Evolutionary conservation across 1,284 basidiomycete genomes (phyloP), one percentile per base, ranked within the genome.

Genomic region (Ustilago trichophora): DNA sequence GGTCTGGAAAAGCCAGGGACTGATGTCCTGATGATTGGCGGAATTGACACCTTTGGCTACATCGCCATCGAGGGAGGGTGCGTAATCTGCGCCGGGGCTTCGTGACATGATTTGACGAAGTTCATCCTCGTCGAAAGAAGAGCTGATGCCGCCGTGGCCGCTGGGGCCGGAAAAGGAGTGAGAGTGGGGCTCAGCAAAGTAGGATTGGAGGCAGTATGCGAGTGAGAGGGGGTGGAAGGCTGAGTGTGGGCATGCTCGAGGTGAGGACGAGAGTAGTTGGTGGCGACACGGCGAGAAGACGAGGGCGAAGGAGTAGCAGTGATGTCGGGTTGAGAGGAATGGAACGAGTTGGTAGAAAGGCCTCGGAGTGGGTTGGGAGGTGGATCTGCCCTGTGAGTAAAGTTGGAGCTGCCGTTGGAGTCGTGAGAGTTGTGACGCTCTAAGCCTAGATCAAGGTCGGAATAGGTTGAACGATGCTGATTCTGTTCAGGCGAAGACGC

Each of bases 1-100:
- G 35, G 33, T 51, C 29, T 71, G 68, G 21, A 68, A 73, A 34
- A 73, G 63, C 57, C 68, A 73, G 13, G 72, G 72, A 19, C 64
- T 73, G 58, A 73, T 73, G 44, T 69, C 72, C 16, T 70, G 56
- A 16, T 70, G 55, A 19, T 67, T 65, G 36, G 52, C 53, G 18
- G 52, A 40, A 24, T 49, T 41, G 41, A 59, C 32, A 7, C 44
- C 51, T 16, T 64, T 55, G 11, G 46, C 56, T 3, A 59, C 56
- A 35, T 59, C 52, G 34, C 52, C 60, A 18, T 60, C 60, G 16
- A 22, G 18, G 6, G 18, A 25, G 19, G 41, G 21, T 4, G 35
- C 31, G 15, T 25, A 12, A 5, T 48, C 37, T 16, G 26, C 25
- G 19, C 38, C 43, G 3, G 55, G 55, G 36, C 19, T 33, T n/a